Evolutionary conservation across 306 rosid species (phyloP).

Genomic region (Glycine soja): DNA sequence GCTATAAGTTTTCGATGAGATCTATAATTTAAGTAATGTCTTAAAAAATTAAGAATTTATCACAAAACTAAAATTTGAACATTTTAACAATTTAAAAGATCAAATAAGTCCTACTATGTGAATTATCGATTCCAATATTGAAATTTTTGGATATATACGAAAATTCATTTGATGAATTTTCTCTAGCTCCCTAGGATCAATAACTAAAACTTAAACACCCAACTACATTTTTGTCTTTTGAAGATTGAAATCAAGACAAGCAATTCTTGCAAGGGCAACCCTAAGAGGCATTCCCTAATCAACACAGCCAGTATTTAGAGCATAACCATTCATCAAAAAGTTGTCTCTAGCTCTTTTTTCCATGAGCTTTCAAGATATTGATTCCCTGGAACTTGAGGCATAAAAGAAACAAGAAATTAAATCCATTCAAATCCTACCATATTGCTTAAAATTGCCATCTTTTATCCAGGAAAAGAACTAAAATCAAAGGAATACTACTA

Average conservation of each 20-base stretch:
- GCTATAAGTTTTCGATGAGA: no score
- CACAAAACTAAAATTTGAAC: no score
- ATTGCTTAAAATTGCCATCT: slow-evolving; percentile 32
- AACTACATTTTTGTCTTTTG: slow-evolving; percentile 99
- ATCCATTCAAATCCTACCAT: slow-evolving; percentile 30
- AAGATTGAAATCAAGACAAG: slow-evolving; percentile 97
- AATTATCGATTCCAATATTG: no score
- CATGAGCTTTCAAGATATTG: slow-evolving; percentile 96
- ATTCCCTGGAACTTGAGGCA: slow-evolving; percentile 65
- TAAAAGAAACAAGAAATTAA: neutral
- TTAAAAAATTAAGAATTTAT: no score
- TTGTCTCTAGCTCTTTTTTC: slow-evolving; percentile 93
- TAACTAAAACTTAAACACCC: slow-evolving; percentile 93
- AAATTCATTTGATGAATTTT: slow-evolving; percentile 93
- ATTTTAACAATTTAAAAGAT: no score
- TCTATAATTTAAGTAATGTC: no score
- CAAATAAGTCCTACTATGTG: no score
- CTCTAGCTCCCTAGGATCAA: slow-evolving; percentile 95
- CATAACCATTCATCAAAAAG: slow-evolving; percentile 93
- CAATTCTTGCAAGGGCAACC: slow-evolving; percentile 93
- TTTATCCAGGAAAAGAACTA: slow-evolving; percentile 14
- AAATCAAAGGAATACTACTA: slow-evolving; percentile 32
- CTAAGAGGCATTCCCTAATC: slow-evolving; percentile 97
- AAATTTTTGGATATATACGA: no score
- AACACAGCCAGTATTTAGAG: slow-evolving; percentile 91